Evolutionary conservation across 257 asterid genomes (phyloP), one percentile per base, ranked within the genome.

Genomic region (Avicennia marina): DNA sequence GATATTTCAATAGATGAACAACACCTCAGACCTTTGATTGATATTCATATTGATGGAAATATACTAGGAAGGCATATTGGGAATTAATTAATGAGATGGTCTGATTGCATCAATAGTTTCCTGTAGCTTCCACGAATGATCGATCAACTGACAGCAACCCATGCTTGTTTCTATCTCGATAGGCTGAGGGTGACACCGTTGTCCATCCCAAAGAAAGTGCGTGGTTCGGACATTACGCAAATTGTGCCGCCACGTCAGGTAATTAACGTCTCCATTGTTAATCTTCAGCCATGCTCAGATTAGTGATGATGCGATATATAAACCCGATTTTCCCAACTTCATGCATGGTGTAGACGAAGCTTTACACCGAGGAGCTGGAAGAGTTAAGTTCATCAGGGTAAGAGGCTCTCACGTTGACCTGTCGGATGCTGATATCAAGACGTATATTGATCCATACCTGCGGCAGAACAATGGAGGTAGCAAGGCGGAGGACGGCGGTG

Each of bases 361-460:
- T 71, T 10, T 75, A 75, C 18, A 59, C 11, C 0, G 86, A 79
- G 70, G 86, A 13, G 73, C 69, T 0, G 74, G 86, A 47, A 66
- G 62, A 53, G 72, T 79, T 29, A 70, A 67, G 59, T 72, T 60
- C 64, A 46, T 69, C 29, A 68, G 48, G 18, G 86, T 70, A 3
- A 19, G 74, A 0, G 82, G 86, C 43, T 62, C 62, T 52, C 86
- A 79, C 56, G 75, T 79, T 19, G 70, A 73, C 32, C 66, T 76
- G 17, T 72, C 80, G n/a, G 56, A 64, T 21, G 27, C 52, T 16
- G 78, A 70, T 56, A 70, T 79, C 78, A 75, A 52, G 32, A 69
- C 59, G 63, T 52, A 72, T 16, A 53, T 79, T 11, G 67, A 72
- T 56, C 86, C 82, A 4, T 79, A 75, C 71, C 54, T 79, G 44